These are phyloP conservation scores for Cercospora janseana DNA, from an alignment of 2,329 filamentous ascomycete genomes.

Conservation along the genomic window DNA sequence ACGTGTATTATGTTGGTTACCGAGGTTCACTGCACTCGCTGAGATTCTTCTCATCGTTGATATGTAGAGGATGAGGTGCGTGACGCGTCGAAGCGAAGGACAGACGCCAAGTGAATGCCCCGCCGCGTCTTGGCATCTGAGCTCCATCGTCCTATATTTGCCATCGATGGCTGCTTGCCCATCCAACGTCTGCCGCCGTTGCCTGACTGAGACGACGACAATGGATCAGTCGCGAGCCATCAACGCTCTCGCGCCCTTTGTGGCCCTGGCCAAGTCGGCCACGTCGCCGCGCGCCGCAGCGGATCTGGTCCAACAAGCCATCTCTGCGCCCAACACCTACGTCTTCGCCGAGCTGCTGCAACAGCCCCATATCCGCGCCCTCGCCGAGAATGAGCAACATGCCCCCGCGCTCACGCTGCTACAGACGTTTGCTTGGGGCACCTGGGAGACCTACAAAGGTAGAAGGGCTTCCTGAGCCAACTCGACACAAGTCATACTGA, in stretches of 20 bases:
- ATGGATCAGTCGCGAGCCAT: slow-evolving; percentile 71
- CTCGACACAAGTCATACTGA: slow-evolving; percentile 14
- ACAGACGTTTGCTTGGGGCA: slow-evolving; percentile 89
- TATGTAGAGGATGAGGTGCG: no score
- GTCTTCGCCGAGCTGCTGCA: slow-evolving; percentile 92
- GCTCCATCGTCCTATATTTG: no score
- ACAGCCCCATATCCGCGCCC: slow-evolving; percentile 72
- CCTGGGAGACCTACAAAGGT: slow-evolving; percentile 74
- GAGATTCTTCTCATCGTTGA: no score
- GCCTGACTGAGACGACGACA: background rate
- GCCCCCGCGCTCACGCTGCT: slow-evolving; percentile 67
- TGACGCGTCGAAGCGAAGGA: no score
- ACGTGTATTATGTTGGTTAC: no score
- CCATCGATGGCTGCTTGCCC: no score
- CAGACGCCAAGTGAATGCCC: no score
- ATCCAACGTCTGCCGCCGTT: background rate
- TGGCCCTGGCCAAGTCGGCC: slow-evolving; percentile 82
- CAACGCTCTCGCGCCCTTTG: slow-evolving; percentile 73
- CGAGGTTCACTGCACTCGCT: no score
- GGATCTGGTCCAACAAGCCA: slow-evolving; percentile 83
- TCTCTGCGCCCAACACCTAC: slow-evolving; percentile 83
- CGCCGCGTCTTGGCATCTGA: no score
- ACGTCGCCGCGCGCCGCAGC: slow-evolving; percentile 79
- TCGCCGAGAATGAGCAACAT: slow-evolving; percentile 64
- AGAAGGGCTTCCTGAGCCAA: slow-evolving; percentile 6